phyloP scores from a whole-genome alignment of 1,139 yeast genomes.

The Maudiozyma humilis region DNA sequence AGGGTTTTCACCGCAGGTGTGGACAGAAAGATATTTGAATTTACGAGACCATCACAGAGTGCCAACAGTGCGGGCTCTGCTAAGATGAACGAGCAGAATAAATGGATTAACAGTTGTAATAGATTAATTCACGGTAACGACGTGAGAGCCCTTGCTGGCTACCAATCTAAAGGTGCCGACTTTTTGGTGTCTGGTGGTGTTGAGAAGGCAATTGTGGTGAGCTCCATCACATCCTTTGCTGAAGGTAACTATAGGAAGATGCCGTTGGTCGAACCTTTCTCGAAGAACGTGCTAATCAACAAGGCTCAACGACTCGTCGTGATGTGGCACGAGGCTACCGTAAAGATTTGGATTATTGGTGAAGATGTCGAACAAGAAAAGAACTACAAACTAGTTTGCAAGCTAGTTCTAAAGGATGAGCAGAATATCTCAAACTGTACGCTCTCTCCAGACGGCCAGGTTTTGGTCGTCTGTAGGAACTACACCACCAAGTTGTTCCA shows the following conservation, averaged over 20 bases:
- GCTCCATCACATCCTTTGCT: slow-evolving; percentile 55
- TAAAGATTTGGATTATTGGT: slow-evolving; percentile 69
- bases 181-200: slow-evolving; percentile 84
- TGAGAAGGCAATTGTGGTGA: slow-evolving; percentile 70
- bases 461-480: slow-evolving; percentile 65
- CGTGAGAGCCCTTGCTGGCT: slow-evolving; percentile 68
- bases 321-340: slow-evolving; percentile 71
- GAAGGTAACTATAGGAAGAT: slow-evolving; percentile 70
- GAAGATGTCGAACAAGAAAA: slow-evolving; percentile 25
- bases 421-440: slow-evolving; percentile 70
- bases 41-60: slow-evolving; percentile 19
- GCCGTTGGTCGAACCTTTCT: slow-evolving; percentile 53
- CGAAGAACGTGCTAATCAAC: slow-evolving; percentile 47
- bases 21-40: slow-evolving; percentile 76
- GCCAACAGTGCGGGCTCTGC: slow-evolving; percentile 23
- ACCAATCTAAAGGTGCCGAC: slow-evolving; percentile 61
- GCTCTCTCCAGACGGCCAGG: slow-evolving; percentile 57
- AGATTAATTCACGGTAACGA: slow-evolving; percentile 85
- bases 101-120: slow-evolving; percentile 78
- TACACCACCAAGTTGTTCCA: slow-evolving; percentile 62
- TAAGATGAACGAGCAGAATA: slow-evolving; percentile 34
- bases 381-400: slow-evolving; percentile 44
- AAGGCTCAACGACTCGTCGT: slow-evolving; percentile 45
- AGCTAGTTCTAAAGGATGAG: slow-evolving; percentile 62
- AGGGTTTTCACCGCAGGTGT: slow-evolving; percentile 84